Evolutionary conservation across 2,329 filamentous ascomycete genomes (phyloP).

Genomic region (Scopulariopsis brevicaulis): DNA sequence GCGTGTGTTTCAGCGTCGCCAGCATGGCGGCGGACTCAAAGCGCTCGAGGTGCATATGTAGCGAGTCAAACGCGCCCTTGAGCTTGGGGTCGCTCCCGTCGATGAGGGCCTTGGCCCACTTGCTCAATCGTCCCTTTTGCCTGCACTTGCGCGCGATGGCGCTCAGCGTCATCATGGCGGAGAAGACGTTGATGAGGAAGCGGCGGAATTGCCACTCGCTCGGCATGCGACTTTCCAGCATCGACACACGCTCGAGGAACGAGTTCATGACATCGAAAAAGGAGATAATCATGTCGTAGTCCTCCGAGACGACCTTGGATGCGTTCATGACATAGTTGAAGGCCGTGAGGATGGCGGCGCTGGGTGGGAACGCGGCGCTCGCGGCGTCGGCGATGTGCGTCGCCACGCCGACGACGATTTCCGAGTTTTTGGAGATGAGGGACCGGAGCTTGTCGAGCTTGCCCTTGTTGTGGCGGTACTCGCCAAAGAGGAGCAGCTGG

Average conservation of each 20-base stretch:
- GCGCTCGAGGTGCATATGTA: conserved; percentile 15
- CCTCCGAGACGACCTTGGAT: conserved; percentile 17
- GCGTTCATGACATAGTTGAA: conserved; percentile 20
- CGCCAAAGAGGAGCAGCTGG: conserved; percentile 19
- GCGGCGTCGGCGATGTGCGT: conserved; percentile 18
- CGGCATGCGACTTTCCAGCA: conserved; percentile 20
- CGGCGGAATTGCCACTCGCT: conserved; percentile 17
- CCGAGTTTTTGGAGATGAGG: conserved; percentile 16
- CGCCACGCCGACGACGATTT: conserved; percentile 16
- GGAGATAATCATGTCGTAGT: conserved; percentile 24
- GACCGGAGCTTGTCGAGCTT: conserved; percentile 19
- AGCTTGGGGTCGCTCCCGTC: conserved; percentile 19
- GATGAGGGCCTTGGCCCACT: conserved; percentile 11
- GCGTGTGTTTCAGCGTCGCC: conserved; percentile 19
- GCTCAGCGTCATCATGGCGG: conserved; percentile 19
- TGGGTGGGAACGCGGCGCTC: conserved; percentile 18
- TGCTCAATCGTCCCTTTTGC: conserved; percentile 19
- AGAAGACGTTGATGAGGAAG: conserved; percentile 24
- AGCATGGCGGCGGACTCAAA: conserved; percentile 20
- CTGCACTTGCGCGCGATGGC: conserved; percentile 21
- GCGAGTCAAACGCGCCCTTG: conserved; percentile 14
- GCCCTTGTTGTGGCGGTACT: conserved; percentile 19
- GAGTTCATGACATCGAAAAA: conserved; percentile 26
- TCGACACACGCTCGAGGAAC: conserved; percentile 20
- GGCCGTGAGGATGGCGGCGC: conserved; percentile 19